These are phyloP conservation scores for Skeletonema costatum DNA, from an alignment of 108 stramenopile genomes.

Conservation along the genomic window DNA sequence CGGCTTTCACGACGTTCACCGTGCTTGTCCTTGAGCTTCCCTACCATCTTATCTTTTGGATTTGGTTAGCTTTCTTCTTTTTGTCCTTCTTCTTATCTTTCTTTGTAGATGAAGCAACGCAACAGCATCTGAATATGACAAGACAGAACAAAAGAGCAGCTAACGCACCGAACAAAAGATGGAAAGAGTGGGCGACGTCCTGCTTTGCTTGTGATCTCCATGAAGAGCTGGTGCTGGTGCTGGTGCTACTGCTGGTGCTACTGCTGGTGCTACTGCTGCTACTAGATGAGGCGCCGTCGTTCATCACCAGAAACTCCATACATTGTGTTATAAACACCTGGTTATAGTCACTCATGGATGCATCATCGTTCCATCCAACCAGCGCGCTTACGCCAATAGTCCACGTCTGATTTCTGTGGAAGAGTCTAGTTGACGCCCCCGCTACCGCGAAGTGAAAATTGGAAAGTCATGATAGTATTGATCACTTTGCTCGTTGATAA, in stretches of 20 bases:
- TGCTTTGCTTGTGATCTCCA: background rate
- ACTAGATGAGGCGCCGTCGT: background rate
- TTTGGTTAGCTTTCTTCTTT: constrained; percentile 18
- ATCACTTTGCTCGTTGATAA: background rate
- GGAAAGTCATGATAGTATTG: background rate
- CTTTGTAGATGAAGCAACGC: constrained; percentile 24
- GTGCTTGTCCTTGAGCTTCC: constrained; percentile 48
- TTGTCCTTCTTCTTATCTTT: constrained; percentile 2
- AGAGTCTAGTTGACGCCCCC: background rate
- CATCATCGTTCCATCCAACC: constrained; percentile 90
- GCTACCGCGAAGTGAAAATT: background rate
- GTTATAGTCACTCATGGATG: constrained; percentile 70
- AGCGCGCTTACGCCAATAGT: constrained; percentile 78
- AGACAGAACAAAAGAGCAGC: constrained; percentile 52
- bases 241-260: background rate
- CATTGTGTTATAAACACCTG: constrained; percentile 64
- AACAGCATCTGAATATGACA: constrained; percentile 52
- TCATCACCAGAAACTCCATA: constrained; percentile 52
- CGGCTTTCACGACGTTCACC: constrained; percentile 36
- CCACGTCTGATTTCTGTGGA: constrained; percentile 39
- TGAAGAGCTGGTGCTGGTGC: background rate
- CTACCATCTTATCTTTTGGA: constrained; percentile 39
- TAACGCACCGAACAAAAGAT: constrained; percentile 49
- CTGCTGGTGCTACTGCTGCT: no score
- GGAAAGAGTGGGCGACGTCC: constrained; percentile 4